These are phyloP conservation scores for Pluteus cervinus DNA, from an alignment of 768 basidiomycete species.

Conservation along the genomic window DNA sequence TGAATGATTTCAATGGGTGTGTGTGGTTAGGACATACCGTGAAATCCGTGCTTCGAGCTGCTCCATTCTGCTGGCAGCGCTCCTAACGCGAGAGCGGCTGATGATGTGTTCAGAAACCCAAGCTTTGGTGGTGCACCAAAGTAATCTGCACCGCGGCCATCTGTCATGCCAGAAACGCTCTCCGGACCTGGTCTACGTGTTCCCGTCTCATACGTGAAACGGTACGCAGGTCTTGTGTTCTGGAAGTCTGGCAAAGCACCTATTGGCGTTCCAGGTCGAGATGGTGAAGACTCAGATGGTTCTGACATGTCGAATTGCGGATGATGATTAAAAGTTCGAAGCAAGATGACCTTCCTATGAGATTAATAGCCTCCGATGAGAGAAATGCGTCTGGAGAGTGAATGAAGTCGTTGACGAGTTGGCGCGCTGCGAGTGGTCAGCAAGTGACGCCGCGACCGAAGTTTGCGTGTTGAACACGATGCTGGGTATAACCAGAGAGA, in stretches of 20 bases:
- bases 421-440: no score
- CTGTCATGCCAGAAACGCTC: conserved; percentile 68
- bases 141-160: conserved; percentile 59
- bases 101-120: conserved; percentile 44
- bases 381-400: no score
- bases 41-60: conserved; percentile 80
- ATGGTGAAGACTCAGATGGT: conserved; percentile 55
- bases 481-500: background rate
- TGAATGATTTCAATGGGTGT: background rate
- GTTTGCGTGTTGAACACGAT: no score
- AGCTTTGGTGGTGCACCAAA: conserved; percentile 49
- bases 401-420: no score
- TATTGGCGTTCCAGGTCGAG: conserved; percentile 42
- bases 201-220: conserved; percentile 72
- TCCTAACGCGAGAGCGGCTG: conserved; percentile 39
- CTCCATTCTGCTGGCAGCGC: conserved; percentile 67
- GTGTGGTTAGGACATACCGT: conserved; percentile 50
- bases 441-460: no score
- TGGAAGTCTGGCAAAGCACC: conserved; percentile 33
- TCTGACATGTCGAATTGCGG: no score
- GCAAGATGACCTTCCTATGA: no score
- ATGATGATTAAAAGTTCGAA: no score
- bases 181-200: conserved; percentile 55
- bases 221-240: conserved; percentile 62
- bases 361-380: no score